phyloP scores from a whole-genome alignment of 768 basidiomycete genomes.

The Leccinum variicolor region DNA sequence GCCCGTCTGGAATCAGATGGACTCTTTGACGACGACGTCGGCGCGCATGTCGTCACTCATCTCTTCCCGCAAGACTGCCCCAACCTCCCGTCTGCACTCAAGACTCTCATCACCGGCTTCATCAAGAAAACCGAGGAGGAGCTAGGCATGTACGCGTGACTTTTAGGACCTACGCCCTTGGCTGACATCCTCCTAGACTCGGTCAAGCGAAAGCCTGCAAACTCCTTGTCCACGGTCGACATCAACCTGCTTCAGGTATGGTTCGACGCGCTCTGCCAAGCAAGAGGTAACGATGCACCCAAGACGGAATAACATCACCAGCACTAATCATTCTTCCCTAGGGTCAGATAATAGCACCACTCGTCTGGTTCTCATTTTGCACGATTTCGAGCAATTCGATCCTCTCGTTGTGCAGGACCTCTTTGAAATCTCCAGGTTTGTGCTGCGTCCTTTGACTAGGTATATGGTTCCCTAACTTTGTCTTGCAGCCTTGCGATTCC shows the following conservation, averaged over 20 bases:
- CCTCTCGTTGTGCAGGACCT: constrained; percentile 60
- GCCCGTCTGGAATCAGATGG: constrained; percentile 32
- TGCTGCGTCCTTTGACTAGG: neutral
- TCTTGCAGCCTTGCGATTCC: constrained; percentile 47
- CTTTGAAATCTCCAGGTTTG: constrained; percentile 67
- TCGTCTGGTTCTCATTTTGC: constrained; percentile 58
- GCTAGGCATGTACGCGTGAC: constrained; percentile 26
- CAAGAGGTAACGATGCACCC: constrained; percentile 34
- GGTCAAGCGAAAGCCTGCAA: constrained; percentile 44
- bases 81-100: constrained; percentile 53
- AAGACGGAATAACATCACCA: neutral
- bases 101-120: constrained; percentile 51
- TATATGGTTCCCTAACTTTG: neutral
- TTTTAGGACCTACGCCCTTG: neutral
- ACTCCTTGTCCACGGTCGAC: constrained; percentile 59
- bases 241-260: constrained; percentile 58
- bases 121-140: constrained; percentile 35
- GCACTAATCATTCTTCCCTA: constrained; percentile 1
- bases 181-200: constrained; percentile 22
- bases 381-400: constrained; percentile 76
- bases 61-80: constrained; percentile 57
- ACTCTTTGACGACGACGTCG: constrained; percentile 16
- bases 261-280: constrained; percentile 44
- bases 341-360: constrained; percentile 17
- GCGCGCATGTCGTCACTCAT: constrained; percentile 39